Evolutionary conservation across 208 protist species (phyloP).

Genomic region (Acanthamoeba castellanii): DNA sequence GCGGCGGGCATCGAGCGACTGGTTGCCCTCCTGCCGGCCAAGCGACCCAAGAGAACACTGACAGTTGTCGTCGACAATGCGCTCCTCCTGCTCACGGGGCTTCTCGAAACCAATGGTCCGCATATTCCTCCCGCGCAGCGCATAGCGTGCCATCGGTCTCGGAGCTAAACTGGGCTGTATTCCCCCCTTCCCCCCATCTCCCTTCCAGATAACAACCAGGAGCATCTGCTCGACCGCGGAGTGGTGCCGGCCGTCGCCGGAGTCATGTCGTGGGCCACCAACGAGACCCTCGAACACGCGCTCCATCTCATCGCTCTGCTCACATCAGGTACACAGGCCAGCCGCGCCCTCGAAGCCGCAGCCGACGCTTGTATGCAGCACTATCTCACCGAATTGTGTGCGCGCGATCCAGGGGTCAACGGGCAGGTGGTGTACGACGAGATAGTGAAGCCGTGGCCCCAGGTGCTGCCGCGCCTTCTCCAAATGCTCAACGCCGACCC

Average conservation of each 20-base stretch:
- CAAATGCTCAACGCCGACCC: conserved; percentile 48
- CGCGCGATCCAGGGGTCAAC: conserved; percentile 5
- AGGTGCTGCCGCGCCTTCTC: conserved; percentile 55
- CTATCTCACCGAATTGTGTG: background rate
- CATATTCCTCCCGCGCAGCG: background rate
- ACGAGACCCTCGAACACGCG: conserved; percentile 56
- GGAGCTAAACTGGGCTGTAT: background rate
- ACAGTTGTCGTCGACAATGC: conserved; percentile 23
- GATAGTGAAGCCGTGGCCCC: background rate
- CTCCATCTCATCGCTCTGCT: conserved; percentile 66
- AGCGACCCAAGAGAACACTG: conserved; percentile 30
- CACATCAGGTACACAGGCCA: conserved; percentile 11
- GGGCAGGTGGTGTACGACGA: conserved; percentile 56
- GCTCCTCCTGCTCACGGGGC: conserved; percentile 22
- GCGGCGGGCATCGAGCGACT: conserved; percentile 64
- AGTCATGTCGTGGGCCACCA: conserved; percentile 65
- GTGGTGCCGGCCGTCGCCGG: conserved; percentile 46
- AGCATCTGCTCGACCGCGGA: conserved; percentile 1
- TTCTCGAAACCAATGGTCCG: conserved; percentile 61
- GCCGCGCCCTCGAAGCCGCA: background rate
- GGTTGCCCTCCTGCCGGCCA: conserved; percentile 18
- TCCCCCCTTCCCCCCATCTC: background rate
- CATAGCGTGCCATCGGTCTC: too few relatives aligned
- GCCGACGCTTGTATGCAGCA: background rate
- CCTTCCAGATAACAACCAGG: conserved; percentile 65